Percentiles rank a stretch among this genome's conserved stretches.
Conservation (phyloP, 257 asterid species). For the Fraxinus quadrangulata region DNA sequence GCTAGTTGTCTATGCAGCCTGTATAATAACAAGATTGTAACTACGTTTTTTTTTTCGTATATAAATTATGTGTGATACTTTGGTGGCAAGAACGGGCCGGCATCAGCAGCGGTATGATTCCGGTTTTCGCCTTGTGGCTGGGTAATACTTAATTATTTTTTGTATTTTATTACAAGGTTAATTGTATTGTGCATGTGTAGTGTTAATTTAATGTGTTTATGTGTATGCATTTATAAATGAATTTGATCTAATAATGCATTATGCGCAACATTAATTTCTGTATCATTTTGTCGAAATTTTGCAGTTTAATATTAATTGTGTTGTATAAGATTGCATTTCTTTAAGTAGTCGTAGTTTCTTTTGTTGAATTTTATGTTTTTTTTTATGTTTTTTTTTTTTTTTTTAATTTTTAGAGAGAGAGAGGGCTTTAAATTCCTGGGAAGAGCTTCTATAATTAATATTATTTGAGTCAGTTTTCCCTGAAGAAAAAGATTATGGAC, state of each 20-base stretch:
- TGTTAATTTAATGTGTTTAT: not conserved
- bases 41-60: constrained; percentile 2
- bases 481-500: not conserved
- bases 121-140: constrained; percentile 46
- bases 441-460: not conserved
- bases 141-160: constrained; percentile 24
- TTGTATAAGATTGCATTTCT: not conserved
- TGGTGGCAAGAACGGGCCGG: constrained; percentile 50
- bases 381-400: not conserved
- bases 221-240: not conserved
- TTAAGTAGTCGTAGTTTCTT: not conserved
- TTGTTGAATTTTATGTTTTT: not conserved
- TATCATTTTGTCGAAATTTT: no score
- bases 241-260: not conserved
- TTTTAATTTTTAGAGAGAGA: no score
- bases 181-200: not conserved
- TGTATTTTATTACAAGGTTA: not conserved
- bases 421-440: no score
- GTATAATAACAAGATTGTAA: constrained; percentile 1
- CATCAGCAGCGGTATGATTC: constrained; percentile 47
- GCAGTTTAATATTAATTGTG: no score
- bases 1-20: constrained; percentile 6
- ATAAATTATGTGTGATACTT: constrained; percentile 32
- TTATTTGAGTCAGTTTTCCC: not conserved
- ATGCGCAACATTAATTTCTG: no score